Evolutionary conservation across 768 basidiomycete species (phyloP).

Genomic region (Jaapia argillacea): DNA sequence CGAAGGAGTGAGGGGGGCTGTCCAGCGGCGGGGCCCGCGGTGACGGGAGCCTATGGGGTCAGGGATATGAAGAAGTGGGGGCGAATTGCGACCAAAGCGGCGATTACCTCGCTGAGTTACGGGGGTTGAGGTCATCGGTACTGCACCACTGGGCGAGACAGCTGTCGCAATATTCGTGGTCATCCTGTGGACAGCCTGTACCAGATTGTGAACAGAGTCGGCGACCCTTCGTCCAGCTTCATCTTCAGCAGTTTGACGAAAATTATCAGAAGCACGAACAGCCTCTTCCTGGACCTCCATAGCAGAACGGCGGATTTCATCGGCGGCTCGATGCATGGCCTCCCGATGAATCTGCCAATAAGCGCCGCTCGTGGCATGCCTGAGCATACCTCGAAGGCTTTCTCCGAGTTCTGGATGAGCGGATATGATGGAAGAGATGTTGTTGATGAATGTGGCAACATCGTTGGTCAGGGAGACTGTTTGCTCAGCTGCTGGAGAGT

Average conservation of each 20-base stretch:
- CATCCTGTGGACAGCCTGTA: constrained; percentile 38
- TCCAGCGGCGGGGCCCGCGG: neutral
- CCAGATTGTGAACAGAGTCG: constrained; percentile 49
- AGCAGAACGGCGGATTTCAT: constrained; percentile 39
- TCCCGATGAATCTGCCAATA: constrained; percentile 65
- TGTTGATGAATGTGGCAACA: constrained; percentile 48
- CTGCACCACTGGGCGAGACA: neutral
- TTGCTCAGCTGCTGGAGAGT: constrained; percentile 14
- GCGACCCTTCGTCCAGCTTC: constrained; percentile 57
- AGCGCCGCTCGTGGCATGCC: constrained; percentile 50
- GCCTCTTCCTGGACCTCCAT: constrained; percentile 20
- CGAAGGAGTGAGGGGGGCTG: constrained; percentile 8
- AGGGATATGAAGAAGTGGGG: too few relatives aligned
- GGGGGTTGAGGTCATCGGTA: neutral
- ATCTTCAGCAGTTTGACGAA: constrained; percentile 43
- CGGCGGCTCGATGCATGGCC: constrained; percentile 46
- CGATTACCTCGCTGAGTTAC: too few relatives aligned
- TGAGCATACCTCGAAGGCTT: constrained; percentile 50
- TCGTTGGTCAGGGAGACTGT: constrained; percentile 50
- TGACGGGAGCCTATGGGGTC: too few relatives aligned
- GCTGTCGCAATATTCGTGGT: neutral
- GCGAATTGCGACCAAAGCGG: too few relatives aligned
- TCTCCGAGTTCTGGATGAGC: constrained; percentile 68
- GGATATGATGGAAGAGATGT: constrained; percentile 42
- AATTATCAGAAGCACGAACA: constrained; percentile 30